Evolutionary conservation across 139 green algal genomes (phyloP).

Genomic region (Chlorella ohadii): DNA sequence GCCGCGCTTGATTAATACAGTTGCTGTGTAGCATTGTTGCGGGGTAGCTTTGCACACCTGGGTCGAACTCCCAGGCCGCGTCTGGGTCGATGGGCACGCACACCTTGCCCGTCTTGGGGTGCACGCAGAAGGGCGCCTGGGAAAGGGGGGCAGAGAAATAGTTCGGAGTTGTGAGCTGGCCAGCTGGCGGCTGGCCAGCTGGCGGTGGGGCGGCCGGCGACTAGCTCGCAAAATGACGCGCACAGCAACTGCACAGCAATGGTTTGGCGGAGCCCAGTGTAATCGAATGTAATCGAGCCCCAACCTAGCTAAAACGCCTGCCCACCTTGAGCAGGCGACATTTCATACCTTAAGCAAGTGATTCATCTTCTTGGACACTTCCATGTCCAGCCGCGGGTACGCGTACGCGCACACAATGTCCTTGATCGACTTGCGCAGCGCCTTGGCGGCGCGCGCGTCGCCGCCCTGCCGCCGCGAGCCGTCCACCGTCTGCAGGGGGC

Average conservation of each 20-base stretch:
- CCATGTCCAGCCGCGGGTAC: constrained; percentile 97
- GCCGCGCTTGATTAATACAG: too few relatives aligned
- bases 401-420: constrained; percentile 87
- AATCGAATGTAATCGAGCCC: too few relatives aligned
- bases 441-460: not conserved
- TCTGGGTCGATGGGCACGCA: constrained; percentile 95
- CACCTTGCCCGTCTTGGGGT: constrained; percentile 98
- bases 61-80: constrained; percentile 85
- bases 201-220: too few relatives aligned
- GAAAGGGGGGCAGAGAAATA: not conserved
- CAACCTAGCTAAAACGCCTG: too few relatives aligned
- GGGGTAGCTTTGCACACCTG: constrained; percentile 44
- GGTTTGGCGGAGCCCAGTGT: too few relatives aligned
- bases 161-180: too few relatives aligned
- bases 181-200: too few relatives aligned
- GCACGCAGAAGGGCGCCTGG: constrained; percentile 96
- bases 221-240: too few relatives aligned
- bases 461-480: not conserved
- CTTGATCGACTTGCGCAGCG: constrained; percentile 29
- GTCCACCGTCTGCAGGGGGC: constrained; percentile 12
- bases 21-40: too few relatives aligned
- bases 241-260: too few relatives aligned
- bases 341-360: constrained; percentile 94
- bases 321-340: too few relatives aligned
- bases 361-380: constrained; percentile 99